Evolutionary conservation across 495 filamentous ascomycete species (phyloP), one percentile per base, ranked within the genome.

Genomic region (Tuber calosporum): DNA sequence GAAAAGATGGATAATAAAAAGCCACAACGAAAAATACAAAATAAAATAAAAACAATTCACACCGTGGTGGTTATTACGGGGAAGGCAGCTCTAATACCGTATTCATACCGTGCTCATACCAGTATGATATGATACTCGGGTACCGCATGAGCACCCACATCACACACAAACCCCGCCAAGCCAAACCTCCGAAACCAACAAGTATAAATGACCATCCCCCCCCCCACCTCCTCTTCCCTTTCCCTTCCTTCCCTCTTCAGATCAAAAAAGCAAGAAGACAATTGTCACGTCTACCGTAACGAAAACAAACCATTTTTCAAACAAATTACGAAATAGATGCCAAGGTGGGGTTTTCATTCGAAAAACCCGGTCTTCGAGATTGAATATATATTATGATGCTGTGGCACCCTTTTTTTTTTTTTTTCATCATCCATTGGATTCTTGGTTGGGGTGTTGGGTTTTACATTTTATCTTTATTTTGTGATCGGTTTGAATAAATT

Each of bases 191-290:
- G 45, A 53, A 53, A 22, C 5, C 45, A n/a, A 11, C 53, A 11
- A 15, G n/a, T 62, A 62, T 62, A 62, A 62, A 62, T 62, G 5
- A 15, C 45, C 45, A 48, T 22, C 45, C 43, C 42, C 42, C 11
- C 15, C 42, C 11, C 15, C 3, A 15, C 53, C 53, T 17, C 4
- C 4, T 26, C 20, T 62, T 62, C 53, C 11, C 11, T 53, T 26
- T 26, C 45, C 45, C 5, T 5, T 9, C 40, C 42, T 43, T 13
- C 48, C 48, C 22, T 11, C 53, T 2, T 13, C 53, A 62, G 53
- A 62, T 62, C 53, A 62, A 62, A 62, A 62, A 62, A 62, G 53
- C 53, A 62, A 62, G 53, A 62, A 62, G 53, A 62, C 53, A 62
- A 40, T 40, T 62, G 53, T 62, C 53, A 62, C 53, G 53, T 62